phyloP scores from a whole-genome alignment of 257 asterid species.

The Solanum etuberosum region DNA sequence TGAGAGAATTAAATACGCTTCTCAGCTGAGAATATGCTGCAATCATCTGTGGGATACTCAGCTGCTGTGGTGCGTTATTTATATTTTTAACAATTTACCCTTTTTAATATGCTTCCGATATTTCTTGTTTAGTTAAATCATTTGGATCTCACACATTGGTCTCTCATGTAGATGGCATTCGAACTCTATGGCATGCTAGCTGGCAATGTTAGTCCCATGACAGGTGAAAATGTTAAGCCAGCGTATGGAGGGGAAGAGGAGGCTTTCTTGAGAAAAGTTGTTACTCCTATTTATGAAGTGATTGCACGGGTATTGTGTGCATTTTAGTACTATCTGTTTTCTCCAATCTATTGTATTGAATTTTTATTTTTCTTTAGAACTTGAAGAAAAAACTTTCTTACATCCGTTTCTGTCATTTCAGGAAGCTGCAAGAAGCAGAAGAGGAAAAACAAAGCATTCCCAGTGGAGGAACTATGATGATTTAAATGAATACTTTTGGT shows the following conservation, averaged over 20 bases:
- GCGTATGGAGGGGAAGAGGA: slow-evolving; percentile 99
- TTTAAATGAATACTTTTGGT: slow-evolving; percentile 95
- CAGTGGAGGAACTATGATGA: slow-evolving; percentile 99
- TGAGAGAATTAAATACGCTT: not conserved
- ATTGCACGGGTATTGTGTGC: slow-evolving; percentile 64
- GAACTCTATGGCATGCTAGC: slow-evolving; percentile 98
- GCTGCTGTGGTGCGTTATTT: not conserved
- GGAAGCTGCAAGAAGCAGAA: slow-evolving; percentile 93
- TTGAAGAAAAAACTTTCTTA: not conserved
- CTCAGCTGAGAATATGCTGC: not conserved
- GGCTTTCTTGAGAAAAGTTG: slow-evolving; percentile 81
- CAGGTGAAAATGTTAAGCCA: slow-evolving; percentile 97
- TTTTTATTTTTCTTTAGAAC: not conserved
- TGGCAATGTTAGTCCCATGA: slow-evolving; percentile 96
- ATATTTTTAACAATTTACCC: not conserved
- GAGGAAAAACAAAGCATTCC: slow-evolving; percentile 83
- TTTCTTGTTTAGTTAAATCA: not conserved
- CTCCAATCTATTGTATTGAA: not conserved
- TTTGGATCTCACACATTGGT: not conserved
- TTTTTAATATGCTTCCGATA: not conserved
- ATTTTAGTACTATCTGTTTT: not conserved
- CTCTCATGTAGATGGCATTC: slow-evolving; percentile 71
- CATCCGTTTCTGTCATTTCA: slow-evolving; percentile 11
- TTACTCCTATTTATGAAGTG: slow-evolving; percentile 94
- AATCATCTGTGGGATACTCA: not conserved